Evolutionary conservation across 176 grass and related monocot genomes (phyloP).

Genomic region (Lolium multiflorum): DNA sequence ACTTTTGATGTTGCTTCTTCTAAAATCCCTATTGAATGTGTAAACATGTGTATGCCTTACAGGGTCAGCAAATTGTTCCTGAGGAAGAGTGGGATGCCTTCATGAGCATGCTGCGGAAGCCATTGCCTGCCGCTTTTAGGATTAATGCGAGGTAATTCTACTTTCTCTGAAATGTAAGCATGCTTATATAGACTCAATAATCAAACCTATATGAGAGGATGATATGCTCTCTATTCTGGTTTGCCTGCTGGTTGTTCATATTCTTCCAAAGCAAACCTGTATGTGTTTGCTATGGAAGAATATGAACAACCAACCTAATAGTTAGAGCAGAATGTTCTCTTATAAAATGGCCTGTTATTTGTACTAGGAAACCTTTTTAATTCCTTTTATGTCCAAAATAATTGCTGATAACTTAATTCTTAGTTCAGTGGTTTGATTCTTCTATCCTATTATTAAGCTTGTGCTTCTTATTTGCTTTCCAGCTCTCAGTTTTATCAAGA

Average conservation of each 20-base stretch:
- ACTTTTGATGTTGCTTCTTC: no score
- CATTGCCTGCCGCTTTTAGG: conserved; percentile 85
- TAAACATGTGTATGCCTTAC: conserved; percentile 25
- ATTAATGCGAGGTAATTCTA: conserved; percentile 78
- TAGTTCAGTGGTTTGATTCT: conserved; percentile 37
- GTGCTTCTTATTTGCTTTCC: conserved; percentile 41
- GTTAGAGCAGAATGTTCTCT: background rate
- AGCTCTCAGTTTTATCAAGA: conserved; percentile 91
- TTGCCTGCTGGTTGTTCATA: background rate
- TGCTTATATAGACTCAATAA: background rate
- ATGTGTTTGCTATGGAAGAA: background rate
- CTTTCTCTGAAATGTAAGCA: background rate
- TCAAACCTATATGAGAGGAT: background rate
- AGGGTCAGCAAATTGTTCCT: conserved; percentile 78
- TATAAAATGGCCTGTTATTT: background rate
- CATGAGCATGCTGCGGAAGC: conserved; percentile 72
- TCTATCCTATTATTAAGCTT: conserved; percentile 29
- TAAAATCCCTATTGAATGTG: background rate
- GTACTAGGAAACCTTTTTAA: background rate
- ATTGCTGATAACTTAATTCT: conserved; percentile 5
- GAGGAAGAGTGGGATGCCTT: conserved; percentile 87
- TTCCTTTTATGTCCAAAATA: background rate
- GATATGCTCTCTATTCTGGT: background rate
- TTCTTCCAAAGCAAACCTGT: no score
- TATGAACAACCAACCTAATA: background rate